A percentile compares a stretch with the other conserved stretches of the same genome.
phyloP scores from a whole-genome alignment of 2,329 filamentous ascomycete genomes.

The Macroventuria anomochaeta region DNA sequence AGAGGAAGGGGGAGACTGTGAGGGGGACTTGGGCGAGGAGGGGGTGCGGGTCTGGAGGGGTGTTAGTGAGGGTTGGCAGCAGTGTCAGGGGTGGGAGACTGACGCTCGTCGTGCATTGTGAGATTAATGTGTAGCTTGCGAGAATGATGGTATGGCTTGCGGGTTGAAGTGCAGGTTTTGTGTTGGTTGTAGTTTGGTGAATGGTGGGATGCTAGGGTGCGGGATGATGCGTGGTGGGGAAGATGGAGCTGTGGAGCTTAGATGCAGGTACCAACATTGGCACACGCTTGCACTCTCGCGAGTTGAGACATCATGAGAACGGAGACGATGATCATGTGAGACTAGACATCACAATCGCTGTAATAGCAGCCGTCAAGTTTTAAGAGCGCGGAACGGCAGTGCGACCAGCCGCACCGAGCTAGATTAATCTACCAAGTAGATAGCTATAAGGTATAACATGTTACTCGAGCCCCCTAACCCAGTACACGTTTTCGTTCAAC shows the following conservation, averaged over 20 bases:
- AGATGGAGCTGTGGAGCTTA: constrained; percentile 15
- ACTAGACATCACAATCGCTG: neutral
- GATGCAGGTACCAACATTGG: constrained; percentile 25
- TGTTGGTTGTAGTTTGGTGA: neutral
- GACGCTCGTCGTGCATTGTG: constrained; percentile 17
- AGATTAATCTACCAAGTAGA: constrained; percentile 20
- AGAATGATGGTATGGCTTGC: neutral
- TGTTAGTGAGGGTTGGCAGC: constrained; percentile 12
- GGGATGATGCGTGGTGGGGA: constrained; percentile 17
- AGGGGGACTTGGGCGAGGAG: constrained; percentile 91
- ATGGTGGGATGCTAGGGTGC: constrained; percentile 7
- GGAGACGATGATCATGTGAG: too few species aligned
- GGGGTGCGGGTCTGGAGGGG: constrained; percentile 69
- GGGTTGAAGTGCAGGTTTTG: neutral
- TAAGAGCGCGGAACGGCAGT: constrained; percentile 6
- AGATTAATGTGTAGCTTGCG: neutral
- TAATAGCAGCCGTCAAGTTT: neutral
- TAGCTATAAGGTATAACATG: constrained; percentile 16
- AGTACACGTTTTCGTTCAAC: constrained; percentile 16
- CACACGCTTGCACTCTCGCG: constrained; percentile 1
- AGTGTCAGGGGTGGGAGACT: neutral
- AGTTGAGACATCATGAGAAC: too few species aligned
- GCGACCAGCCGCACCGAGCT: constrained; percentile 12
- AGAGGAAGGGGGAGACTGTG: constrained; percentile 92
- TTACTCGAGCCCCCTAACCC: constrained; percentile 17